Evolutionary conservation across 108 stramenopile genomes (phyloP), one percentile per base, ranked within the genome.

Genomic region (Nitzschia sp.): DNA sequence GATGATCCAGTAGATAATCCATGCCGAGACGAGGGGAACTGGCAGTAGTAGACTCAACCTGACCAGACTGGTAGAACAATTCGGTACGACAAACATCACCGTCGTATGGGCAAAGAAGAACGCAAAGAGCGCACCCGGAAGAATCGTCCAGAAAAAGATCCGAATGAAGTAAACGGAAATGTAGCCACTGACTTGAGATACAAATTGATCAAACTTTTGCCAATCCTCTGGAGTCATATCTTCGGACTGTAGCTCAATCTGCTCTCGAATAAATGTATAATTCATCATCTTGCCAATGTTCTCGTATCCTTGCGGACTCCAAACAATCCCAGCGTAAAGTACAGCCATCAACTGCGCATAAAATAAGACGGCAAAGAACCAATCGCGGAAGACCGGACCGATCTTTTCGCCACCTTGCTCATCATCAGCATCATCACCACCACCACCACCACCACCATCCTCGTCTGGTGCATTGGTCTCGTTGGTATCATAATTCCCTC

Each of bases 161-260:
- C 78, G 72, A 2, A 19, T 25, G n/a, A 62, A 62, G 53, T 79
- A 73, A 1, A 69, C 47, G 32, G 36, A 25, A 22, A 67, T 16
- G 27, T 67, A 73, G 5, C 50, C 48, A 4, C 34, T 45, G 8
- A 47, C 65, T 50, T 59, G 13, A 22, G 23, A 44, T n/a, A 73
- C 36, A 59, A 77, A 77, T 15, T n/a, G n/a, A n/a, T 72, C 66
- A 34, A 79, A 64, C 26, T 67, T 13, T 45, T 53, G 25, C 25
- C 59, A 48, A 13, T 73, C 45, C 17, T 71, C 57, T 0, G 50
- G 55, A 2, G 63, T 75, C 21, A 66, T 34, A 66, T 80, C 73
- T 30, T 75, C 73, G 0, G 50, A 46, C 3, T 66, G 64, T 17
- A 19, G 25, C 6, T 65, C 8, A 36, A 50, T 66, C 16, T 26